phyloP scores from a whole-genome alignment of 495 filamentous ascomycete species.

The Trichoderma gamsii region DNA sequence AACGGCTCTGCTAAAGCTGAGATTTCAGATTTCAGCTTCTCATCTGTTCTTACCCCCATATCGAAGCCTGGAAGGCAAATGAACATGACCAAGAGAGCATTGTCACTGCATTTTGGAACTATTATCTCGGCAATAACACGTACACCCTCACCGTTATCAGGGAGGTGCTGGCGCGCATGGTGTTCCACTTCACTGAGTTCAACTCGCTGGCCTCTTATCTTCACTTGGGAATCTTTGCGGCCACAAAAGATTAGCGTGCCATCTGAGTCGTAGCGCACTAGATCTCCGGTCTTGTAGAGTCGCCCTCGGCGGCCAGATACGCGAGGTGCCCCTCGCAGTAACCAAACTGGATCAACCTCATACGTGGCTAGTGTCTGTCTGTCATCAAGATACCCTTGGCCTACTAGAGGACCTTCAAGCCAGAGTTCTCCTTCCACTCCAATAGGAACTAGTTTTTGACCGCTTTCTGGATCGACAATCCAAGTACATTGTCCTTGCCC shows the following conservation, averaged over 20 bases:
- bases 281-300: slow-evolving; percentile 32
- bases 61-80: too few relatives aligned
- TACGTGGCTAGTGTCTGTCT: slow-evolving; percentile 47
- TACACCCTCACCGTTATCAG: too few relatives aligned
- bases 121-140: too few relatives aligned
- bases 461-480: slow-evolving; percentile 31
- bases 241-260: slow-evolving; percentile 18
- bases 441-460: slow-evolving; percentile 28
- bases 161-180: slow-evolving; percentile 8
- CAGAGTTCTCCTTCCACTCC: slow-evolving; percentile 44
- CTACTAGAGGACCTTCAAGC: slow-evolving; percentile 41
- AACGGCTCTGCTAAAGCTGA: neutral
- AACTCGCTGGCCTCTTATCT: slow-evolving; percentile 34
- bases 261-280: slow-evolving; percentile 46
- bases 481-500: slow-evolving; percentile 23
- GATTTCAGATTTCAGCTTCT: too few relatives aligned
- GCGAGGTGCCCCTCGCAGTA: slow-evolving; percentile 17
- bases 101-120: too few relatives aligned
- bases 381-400: slow-evolving; percentile 50
- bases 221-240: slow-evolving; percentile 28
- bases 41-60: too few relatives aligned
- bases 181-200: slow-evolving; percentile 36
- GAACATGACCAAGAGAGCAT: too few relatives aligned
- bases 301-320: slow-evolving; percentile 19
- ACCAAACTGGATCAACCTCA: slow-evolving; percentile 41